Evolutionary conservation across 2,329 filamentous ascomycete species (phyloP).

Genomic region (Thielaviopsis cerberus): DNA sequence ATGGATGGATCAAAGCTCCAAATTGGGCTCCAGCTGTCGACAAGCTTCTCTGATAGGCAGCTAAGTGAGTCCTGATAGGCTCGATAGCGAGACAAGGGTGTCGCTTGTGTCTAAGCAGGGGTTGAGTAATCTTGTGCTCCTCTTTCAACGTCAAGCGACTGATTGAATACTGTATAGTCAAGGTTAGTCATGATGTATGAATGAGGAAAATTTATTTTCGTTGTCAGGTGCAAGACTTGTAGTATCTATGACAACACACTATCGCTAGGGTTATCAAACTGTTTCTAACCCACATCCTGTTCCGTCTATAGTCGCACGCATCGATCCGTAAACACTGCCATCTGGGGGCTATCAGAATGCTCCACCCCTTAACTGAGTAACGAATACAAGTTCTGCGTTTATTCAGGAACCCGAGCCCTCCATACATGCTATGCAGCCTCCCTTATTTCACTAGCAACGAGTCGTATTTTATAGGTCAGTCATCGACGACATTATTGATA

Average conservation of each 20-base stretch:
- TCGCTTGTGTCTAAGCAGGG: constrained; percentile 3
- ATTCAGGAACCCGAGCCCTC: not conserved
- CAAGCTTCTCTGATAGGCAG: not conserved
- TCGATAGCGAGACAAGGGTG: not conserved
- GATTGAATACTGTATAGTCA: no score
- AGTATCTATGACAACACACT: no score
- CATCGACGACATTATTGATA: no score
- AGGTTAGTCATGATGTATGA: no score
- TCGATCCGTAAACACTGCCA: not conserved
- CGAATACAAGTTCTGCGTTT: not conserved
- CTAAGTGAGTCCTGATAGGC: not conserved
- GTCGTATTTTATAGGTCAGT: not conserved
- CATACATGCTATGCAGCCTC: not conserved
- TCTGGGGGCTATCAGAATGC: not conserved
- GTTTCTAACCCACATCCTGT: no score
- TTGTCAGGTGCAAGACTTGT: no score
- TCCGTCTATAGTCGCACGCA: not conserved
- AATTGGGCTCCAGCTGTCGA: not conserved
- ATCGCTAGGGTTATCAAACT: no score
- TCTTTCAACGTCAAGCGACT: constrained; percentile 7
- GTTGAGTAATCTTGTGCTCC: constrained; percentile 8
- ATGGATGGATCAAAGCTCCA: not conserved
- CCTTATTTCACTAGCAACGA: not conserved
- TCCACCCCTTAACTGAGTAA: not conserved
- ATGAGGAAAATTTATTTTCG: no score